phyloP scores from a whole-genome alignment of 1,284 basidiomycete genomes.

The Malassezia brasiliensis region DNA sequence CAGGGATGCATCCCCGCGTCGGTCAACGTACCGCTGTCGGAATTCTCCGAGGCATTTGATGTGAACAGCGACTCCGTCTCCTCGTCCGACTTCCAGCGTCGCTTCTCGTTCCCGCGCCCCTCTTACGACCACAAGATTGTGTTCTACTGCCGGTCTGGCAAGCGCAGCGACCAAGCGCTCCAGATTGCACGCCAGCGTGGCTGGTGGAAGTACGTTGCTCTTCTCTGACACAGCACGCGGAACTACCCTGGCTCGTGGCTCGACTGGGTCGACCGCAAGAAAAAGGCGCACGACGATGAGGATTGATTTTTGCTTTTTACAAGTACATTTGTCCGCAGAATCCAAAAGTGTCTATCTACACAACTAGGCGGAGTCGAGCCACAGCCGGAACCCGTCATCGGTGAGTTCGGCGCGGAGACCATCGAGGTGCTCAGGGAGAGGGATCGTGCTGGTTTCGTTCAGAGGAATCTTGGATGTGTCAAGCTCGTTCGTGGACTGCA shows the following conservation, averaged over 20 bases:
- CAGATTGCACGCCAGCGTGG: conserved; percentile 77
- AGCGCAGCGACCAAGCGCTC: conserved; percentile 68
- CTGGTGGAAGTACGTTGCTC: conserved; percentile 61
- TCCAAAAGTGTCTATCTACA: conserved; percentile 1
- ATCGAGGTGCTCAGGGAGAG: neutral
- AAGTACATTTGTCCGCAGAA: conserved; percentile 1
- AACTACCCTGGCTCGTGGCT: conserved; percentile 90
- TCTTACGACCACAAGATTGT: conserved; percentile 64
- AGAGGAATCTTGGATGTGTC: neutral
- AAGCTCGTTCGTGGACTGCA: neutral
- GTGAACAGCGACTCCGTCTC: conserved; percentile 51
- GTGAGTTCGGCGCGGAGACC: conserved; percentile 13
- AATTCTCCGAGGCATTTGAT: conserved; percentile 63
- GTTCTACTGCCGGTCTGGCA: conserved; percentile 90
- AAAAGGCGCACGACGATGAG: conserved; percentile 47
- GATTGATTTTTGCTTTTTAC: neutral
- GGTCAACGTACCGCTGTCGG: conserved; percentile 81
- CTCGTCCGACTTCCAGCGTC: conserved; percentile 40
- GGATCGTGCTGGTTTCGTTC: neutral
- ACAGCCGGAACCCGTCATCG: conserved; percentile 13
- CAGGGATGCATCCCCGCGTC: conserved; percentile 91
- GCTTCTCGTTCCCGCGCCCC: conserved; percentile 80
- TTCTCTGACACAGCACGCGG: conserved; percentile 54
- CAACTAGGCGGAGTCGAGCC: neutral
- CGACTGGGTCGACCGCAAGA: conserved; percentile 67